phyloP scores from a whole-genome alignment of 305 asterid species.

The Euphrasia arctica region DNA sequence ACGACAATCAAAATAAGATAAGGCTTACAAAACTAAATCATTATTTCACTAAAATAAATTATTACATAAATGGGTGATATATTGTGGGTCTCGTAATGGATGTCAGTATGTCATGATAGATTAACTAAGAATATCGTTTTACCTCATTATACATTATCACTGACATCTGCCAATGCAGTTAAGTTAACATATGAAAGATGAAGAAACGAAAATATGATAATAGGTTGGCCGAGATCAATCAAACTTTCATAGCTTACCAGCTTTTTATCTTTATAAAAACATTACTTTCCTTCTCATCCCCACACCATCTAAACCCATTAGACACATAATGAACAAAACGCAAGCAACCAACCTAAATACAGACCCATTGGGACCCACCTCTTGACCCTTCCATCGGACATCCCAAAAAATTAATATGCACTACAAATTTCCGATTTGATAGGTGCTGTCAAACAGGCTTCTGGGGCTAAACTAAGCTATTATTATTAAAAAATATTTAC shows the following conservation, averaged over 20 bases:
- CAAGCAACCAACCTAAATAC: background rate
- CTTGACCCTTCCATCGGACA: slow-evolving; percentile 1
- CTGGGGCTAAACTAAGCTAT: background rate
- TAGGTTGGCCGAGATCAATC: no score
- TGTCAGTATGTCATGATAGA: no score
- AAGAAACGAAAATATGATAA: background rate
- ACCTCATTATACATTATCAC: background rate
- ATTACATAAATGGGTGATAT: background rate
- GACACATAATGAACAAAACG: background rate
- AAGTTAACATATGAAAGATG: slow-evolving; percentile 10
- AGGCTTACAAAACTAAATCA: background rate
- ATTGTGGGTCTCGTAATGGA: slow-evolving; percentile 1
- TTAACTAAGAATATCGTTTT: background rate
- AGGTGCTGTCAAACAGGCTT: background rate
- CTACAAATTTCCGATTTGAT: background rate
- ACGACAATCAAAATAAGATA: background rate
- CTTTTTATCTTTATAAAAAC: no score
- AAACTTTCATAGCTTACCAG: no score
- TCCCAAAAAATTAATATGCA: background rate
- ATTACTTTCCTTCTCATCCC: background rate
- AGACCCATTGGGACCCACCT: slow-evolving; percentile 7
- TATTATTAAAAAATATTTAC: background rate
- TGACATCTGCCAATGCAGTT: slow-evolving; percentile 1
- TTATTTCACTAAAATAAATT: slow-evolving; percentile 2
- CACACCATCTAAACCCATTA: background rate